A percentile compares a stretch with the other conserved stretches of the same genome.
Conservation (phyloP, 169 alveolate species). For the Hammondia hammondi region DNA sequence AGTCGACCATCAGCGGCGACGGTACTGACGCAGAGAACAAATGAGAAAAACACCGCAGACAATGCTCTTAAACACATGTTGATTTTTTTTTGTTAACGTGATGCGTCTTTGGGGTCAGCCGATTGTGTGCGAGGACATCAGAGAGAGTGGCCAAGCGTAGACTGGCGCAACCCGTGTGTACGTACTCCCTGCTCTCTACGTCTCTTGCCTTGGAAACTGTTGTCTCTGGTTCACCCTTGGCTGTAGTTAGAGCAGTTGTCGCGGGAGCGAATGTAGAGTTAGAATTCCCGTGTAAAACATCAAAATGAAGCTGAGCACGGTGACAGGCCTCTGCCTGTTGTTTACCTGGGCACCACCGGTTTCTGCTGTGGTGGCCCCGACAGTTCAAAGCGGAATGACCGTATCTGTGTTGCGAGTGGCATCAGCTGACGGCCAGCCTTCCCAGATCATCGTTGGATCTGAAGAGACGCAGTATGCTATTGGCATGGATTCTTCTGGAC, state of each 20-base stretch:
- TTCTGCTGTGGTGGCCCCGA: constrained; percentile 41
- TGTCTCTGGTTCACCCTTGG: neutral
- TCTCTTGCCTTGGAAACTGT: neutral
- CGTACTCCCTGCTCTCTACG: neutral
- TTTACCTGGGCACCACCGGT: neutral
- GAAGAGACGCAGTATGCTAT: constrained; percentile 44
- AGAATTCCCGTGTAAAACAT: neutral
- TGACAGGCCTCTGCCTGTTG: constrained; percentile 13
- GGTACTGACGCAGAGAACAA: neutral
- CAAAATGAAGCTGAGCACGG: neutral
- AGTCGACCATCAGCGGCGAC: neutral
- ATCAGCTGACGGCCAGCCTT: constrained; percentile 57
- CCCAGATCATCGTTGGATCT: constrained; percentile 58
- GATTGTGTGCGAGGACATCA: neutral
- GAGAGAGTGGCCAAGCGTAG: neutral
- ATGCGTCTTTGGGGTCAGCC: neutral
- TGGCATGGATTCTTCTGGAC: constrained; percentile 54
- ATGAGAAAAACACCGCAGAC: neutral
- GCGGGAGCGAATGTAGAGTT: neutral
- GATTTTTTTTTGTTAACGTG: neutral
- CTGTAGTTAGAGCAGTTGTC: constrained; percentile 8
- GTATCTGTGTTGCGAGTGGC: constrained; percentile 63
- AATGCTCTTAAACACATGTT: neutral
- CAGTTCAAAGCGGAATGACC: constrained; percentile 67
- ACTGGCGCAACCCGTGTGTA: neutral